These are phyloP conservation scores for Geranomyces michiganensis DNA, from an alignment of 192 early-diverging fungal species.

Conservation along the genomic window DNA sequence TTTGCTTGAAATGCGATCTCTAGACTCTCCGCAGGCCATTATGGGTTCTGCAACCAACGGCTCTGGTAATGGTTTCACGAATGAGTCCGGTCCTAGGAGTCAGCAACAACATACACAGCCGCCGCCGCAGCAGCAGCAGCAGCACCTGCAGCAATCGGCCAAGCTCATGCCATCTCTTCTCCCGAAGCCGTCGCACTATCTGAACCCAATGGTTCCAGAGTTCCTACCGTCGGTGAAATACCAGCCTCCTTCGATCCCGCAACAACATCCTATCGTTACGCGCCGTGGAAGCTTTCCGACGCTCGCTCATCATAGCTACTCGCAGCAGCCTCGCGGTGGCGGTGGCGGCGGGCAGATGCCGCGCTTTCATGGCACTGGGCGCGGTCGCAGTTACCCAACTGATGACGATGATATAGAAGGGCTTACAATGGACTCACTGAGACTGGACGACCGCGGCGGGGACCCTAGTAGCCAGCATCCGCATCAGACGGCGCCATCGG, in stretches of 20 bases:
- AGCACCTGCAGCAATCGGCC: background rate
- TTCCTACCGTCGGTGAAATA: background rate
- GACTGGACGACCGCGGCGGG: too few species aligned
- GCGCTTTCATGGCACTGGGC: too few species aligned
- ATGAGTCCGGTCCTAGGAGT: background rate
- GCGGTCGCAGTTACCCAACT: too few species aligned
- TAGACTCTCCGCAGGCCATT: background rate
- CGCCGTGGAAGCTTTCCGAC: background rate
- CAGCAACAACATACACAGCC: background rate
- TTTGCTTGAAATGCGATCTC: background rate
- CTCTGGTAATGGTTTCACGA: background rate
- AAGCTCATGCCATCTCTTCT: constrained; percentile 1
- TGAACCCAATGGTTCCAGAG: constrained; percentile 1
- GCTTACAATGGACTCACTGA: too few species aligned
- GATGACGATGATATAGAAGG: too few species aligned
- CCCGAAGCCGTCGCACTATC: background rate
- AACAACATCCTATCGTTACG: background rate
- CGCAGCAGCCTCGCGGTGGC: background rate
- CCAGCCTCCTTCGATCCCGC: background rate
- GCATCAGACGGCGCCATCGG: background rate
- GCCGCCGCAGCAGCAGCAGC: background rate
- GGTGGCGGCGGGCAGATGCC: too few species aligned
- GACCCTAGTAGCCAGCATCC: background rate
- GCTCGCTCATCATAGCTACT: background rate
- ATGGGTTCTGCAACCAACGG: background rate